Base-by-base conservation (phyloP, 2,329 filamentous ascomycete genomes). In the Pseudogymnoascus sp. region DNA sequence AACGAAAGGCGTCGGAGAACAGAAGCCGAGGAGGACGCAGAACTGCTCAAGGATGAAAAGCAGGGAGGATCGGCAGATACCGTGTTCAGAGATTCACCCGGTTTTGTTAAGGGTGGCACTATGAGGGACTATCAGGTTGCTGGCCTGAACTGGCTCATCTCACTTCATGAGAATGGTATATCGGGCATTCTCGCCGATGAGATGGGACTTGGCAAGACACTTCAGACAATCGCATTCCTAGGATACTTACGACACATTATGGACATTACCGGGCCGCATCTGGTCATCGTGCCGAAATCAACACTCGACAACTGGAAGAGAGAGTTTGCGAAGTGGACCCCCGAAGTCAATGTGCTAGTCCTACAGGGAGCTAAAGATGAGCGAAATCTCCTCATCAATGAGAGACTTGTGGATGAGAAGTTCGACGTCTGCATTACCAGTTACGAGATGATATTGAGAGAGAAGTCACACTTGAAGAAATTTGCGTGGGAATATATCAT, bases 401-500 rank as follows among this genome's bases (percentile, higher is more conserved):
- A 96, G 14, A 89, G 91, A 4, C 82, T 99, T n/a, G 82, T 96
- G 16, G 90, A 96, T 65, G 92, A 97, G 75, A 91, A 96, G 68
- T 99, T 99, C 70, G 95, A 99, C 71, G 93, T 97, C 16, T 97
- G 93, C 78, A 90, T 99, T 74, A 99, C 95, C 12, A 97, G 93
- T 75, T 99, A 99, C 78, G 95, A 99, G 76, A 97, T 99, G 93
- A 92, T 99, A 65, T 82, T 99, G 11, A 87, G 95, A 64, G 95
- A 99, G 74, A 97, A 99, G 79, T 82, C 90, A 1, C 91, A 96
- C 69, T 77, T 99, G 69, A 96, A 95, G 79, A 97, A 97, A 76
- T 96, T 99, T 75, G 93, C 95, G 0, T 99, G 95, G 95, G 93
- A 99, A 75, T 99, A 99, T 77, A 99, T 99, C 76, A 96, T 99